Evolutionary conservation across 2,329 filamentous ascomycete species (phyloP), one percentile per base, ranked within the genome.

Genomic region (Fonsecaea monophora): DNA sequence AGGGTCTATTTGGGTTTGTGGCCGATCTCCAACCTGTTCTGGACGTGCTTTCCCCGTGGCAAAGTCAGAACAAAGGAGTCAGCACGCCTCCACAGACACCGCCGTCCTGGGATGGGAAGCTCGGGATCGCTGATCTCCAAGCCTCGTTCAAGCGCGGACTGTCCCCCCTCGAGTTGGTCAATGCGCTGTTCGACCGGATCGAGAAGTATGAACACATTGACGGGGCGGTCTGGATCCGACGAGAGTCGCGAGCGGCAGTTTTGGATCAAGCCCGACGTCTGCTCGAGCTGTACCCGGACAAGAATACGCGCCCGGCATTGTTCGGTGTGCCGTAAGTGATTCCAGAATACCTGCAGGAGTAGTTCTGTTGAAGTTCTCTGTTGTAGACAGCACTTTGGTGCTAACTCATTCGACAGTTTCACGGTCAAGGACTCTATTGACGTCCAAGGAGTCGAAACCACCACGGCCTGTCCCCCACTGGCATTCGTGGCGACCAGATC

Each of bases 141-240:
- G 72, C 75, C 65, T 77, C 79, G 3, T 86, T 85, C 73, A 78
- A 73, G 53, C 55, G 40, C n/a, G 68, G 68, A 3, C 34, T 70
- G 9, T 70, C 68, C 9, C 68, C 68, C n/a, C 25, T 68, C 34
- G 62, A 65, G 15, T 18, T 71, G 55, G 62, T 66, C 40, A 66
- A 66, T 38, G 73, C 78, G 2, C 70, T 86, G 3, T 83, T 79
- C 65, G 74, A 79, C 40, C 82, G 80, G 9, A 83, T 86, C 40
- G 79, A 83, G 62, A 78, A 79, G 40, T 86, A 87, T 71, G 69
- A 82, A 15, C 72, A 74, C 13, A 73, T 80, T 35, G 81, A 86
- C 66, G 75, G 82, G 2, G 82, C 82, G 2, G 82, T 85, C 0
- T 87, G 84, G 84, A 86, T 84, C 38, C 75, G 81, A 55, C 77